Conservation (phyloP, 257 asterid genomes). For the Nicotiana tabacum region DNA sequence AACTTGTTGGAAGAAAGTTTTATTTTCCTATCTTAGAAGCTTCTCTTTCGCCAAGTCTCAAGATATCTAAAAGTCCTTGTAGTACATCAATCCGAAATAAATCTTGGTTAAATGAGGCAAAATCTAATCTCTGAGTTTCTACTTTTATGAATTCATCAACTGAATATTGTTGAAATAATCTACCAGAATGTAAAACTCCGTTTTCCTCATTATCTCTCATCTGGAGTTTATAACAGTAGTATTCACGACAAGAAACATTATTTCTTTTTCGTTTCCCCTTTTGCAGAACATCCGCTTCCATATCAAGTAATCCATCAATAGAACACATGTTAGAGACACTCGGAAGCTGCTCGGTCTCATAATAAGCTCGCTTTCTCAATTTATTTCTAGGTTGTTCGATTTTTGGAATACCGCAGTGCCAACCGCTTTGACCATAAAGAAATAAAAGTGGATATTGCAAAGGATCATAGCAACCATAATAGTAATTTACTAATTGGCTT, state of each 20-base stretch:
- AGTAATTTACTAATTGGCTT: too few species aligned
- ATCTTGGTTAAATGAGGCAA: neutral
- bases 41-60: neutral
- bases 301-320: neutral
- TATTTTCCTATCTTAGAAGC: neutral
- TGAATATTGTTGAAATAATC: neutral
- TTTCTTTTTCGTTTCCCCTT: neutral
- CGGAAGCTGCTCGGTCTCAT: neutral
- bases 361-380: neutral
- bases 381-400: too few species aligned
- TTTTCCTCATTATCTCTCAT: neutral
- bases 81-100: neutral
- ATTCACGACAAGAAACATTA: neutral
- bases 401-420: too few species aligned
- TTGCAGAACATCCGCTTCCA: neutral
- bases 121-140: neutral
- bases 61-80: neutral
- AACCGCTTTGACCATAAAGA: too few species aligned
- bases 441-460: too few species aligned
- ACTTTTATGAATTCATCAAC: conserved; percentile 9
- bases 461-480: too few species aligned
- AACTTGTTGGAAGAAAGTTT: neutral
- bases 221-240: neutral
- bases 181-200: neutral
- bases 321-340: neutral